Evolutionary conservation across 306 rosid genomes (phyloP), one percentile per base, ranked within the genome.

Genomic region (Glycine soja): DNA sequence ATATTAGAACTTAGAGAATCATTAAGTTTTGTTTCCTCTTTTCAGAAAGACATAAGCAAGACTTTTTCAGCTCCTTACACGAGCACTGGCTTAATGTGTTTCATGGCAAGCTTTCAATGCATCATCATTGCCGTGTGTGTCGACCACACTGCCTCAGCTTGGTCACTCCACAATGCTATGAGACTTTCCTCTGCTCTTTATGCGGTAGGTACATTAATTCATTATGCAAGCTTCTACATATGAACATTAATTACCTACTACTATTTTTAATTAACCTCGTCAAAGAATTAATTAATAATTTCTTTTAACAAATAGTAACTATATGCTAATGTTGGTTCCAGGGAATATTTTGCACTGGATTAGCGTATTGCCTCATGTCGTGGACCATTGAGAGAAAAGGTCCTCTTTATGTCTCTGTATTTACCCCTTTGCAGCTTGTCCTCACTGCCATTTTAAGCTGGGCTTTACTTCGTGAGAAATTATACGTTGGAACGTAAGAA

Each of bases 311-410:
- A 52, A 52, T 2, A 62, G 0, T 32, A 40, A 38, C 14, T 47
- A 50, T 47, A 76, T 65, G 65, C 10, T 72, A 16, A 32, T 56
- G 32, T 3, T 73, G 24, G 42, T 86, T 83, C 11, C 87, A 90
- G 98, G 97, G 97, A 72, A 8, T 91, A 12, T 15, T 91, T 67
- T 90, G 95, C 51, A 90, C 97, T 8, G 97, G 86, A 18, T 18
- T 95, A 32, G 81, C 91, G 0, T 93, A 86, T 85, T 77, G 87
- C 76, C 67, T 95, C 8, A 84, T 91, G 8, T 88, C 99, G 0
- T 95, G 99, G 99, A 78, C 90, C 45, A 93, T 95, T 14, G 97
- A 87, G 71, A 87, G 86, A 45, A 93, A 88, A 86, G 99, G 99
- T 6, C 90, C 99, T 12, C 90, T 95, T 47, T 95, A 89, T 65